Conservation (phyloP, 345 rosid species). For the Erucastrum elatum region DNA sequence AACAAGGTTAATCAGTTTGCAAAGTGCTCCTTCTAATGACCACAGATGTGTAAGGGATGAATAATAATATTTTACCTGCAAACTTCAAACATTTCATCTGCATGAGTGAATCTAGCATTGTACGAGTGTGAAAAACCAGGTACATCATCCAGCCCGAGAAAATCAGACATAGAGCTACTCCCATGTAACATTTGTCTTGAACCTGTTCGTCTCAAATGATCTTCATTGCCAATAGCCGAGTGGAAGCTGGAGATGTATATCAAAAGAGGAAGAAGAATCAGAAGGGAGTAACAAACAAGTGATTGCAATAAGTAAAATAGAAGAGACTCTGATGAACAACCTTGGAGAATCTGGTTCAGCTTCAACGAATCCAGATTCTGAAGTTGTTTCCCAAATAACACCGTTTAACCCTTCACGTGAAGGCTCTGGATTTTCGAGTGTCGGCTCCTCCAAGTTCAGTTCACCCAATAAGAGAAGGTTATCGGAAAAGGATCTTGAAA, state of each 20-base stretch:
- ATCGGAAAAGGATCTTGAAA: constrained; percentile 39
- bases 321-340: constrained; percentile 19
- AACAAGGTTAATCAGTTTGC: constrained; percentile 1
- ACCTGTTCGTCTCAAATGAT: constrained; percentile 17
- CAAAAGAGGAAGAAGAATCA: constrained; percentile 3
- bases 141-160: constrained; percentile 7
- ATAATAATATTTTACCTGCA: constrained; percentile 24
- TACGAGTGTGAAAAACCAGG: constrained; percentile 36
- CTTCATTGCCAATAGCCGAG: constrained; percentile 17
- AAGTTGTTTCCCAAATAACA: constrained; percentile 28
- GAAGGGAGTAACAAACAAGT: neutral
- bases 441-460: constrained; percentile 34
- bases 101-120: constrained; percentile 23
- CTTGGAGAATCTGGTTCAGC: constrained; percentile 33
- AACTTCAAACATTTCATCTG: constrained; percentile 32
- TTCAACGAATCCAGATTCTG: constrained; percentile 27
- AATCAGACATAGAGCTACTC: constrained; percentile 23
- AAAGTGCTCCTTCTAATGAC: neutral
- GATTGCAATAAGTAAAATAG: constrained; percentile 7
- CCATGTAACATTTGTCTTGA: constrained; percentile 22
- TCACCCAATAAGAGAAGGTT: constrained; percentile 26
- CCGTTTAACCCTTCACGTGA: constrained; percentile 33
- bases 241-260: constrained; percentile 20
- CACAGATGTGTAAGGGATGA: neutral
- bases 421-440: constrained; percentile 18